These are phyloP conservation scores for Phoenix roebelenii DNA, from an alignment of 176 grass and related monocot genomes.

Conservation along the genomic window DNA sequence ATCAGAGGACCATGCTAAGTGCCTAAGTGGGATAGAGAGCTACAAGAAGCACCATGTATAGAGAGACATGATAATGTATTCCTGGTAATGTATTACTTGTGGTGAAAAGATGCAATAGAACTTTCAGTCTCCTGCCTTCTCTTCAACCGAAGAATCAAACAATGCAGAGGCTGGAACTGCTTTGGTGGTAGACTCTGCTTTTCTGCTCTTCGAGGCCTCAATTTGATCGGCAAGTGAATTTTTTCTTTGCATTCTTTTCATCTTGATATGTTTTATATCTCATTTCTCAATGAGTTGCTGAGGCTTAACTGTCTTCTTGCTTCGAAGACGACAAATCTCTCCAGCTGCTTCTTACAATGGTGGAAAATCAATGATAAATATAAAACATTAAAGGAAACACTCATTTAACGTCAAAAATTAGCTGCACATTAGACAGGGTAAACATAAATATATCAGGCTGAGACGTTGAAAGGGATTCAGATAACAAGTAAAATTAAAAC, in stretches of 20 bases:
- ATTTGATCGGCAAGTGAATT: constrained; percentile 17
- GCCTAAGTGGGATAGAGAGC: too few relatives aligned
- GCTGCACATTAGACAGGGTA: too few relatives aligned
- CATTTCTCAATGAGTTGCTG: not conserved
- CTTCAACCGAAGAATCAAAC: not conserved
- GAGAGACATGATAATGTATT: too few relatives aligned
- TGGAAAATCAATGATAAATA: not conserved
- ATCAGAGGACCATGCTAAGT: too few relatives aligned
- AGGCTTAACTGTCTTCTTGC: not conserved
- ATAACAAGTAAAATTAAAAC: too few relatives aligned
- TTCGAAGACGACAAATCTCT: not conserved
- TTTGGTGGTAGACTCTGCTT: not conserved
- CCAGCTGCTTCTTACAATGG: constrained; percentile 1
- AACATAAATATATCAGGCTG: too few relatives aligned
- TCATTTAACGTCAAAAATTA: too few relatives aligned
- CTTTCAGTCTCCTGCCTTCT: not conserved
- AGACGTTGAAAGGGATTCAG: too few relatives aligned
- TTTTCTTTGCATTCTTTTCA: not conserved
- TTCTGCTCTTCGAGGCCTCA: constrained; percentile 9
- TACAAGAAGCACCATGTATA: too few relatives aligned
- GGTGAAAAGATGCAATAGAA: too few relatives aligned
- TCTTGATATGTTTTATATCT: constrained; percentile 10
- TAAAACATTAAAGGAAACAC: too few relatives aligned
- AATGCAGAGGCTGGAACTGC: not conserved
- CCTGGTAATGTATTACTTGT: too few relatives aligned